These are phyloP conservation scores for Dioscorea alata DNA, from an alignment of 106 monocot species.

Conservation along the genomic window DNA sequence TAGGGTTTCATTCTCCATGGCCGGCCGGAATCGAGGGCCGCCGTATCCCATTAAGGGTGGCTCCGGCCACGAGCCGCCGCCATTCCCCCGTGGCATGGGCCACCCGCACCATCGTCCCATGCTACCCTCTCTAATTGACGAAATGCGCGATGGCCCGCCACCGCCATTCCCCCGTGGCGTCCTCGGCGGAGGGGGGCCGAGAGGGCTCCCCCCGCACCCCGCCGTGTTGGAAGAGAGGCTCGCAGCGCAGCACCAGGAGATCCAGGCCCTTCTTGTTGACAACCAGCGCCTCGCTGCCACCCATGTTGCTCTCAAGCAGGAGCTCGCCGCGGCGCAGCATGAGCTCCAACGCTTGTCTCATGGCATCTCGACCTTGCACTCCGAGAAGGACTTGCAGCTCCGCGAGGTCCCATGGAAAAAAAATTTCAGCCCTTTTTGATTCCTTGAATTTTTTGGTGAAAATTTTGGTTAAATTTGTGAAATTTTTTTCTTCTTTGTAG, in stretches of 20 bases:
- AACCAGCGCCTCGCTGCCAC: slow-evolving; percentile 92
- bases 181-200: not conserved
- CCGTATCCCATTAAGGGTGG: too few species aligned
- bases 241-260: slow-evolving; percentile 55
- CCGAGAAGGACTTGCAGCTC: slow-evolving; percentile 43
- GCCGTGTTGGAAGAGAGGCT: slow-evolving; percentile 57
- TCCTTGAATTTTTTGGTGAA: not conserved
- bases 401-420: slow-evolving; percentile 27
- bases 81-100: not conserved
- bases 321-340: slow-evolving; percentile 52
- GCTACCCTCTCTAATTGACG: not conserved
- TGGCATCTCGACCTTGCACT: slow-evolving; percentile 12
- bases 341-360: slow-evolving; percentile 40
- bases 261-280: slow-evolving; percentile 69
- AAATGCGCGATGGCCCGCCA: not conserved
- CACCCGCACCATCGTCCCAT: not conserved
- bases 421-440: not conserved
- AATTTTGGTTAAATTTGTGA: not conserved
- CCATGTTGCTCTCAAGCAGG: slow-evolving; percentile 88
- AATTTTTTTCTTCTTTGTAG: slow-evolving; percentile 15
- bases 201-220: not conserved
- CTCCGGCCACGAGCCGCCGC: too few species aligned
- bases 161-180: not conserved
- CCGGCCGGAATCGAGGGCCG: too few species aligned
- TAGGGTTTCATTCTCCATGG: too few species aligned